Evolutionary conservation across 352 stramenopile genomes (phyloP), one percentile per base, ranked within the genome.

Genomic region (Globisporangium nagaii): DNA sequence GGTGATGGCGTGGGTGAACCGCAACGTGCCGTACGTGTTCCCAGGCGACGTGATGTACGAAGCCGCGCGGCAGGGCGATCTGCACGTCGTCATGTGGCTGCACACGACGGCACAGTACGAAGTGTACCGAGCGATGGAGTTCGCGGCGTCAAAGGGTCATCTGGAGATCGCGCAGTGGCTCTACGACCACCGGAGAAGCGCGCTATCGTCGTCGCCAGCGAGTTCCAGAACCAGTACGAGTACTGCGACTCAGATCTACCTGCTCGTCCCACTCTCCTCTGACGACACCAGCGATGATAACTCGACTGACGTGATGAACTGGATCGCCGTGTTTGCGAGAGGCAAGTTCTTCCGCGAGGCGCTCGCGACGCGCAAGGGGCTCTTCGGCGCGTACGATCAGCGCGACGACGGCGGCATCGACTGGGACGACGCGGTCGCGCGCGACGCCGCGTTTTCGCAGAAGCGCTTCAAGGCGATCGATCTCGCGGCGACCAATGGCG

Each of bases 111-210:
- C 35, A 1, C 34, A 52, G n/a, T 79, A 79, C 58, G 58, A 75
- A 41, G 43, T 40, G n/a, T 53, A 75, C 47, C 40, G 19, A 4
- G 70, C 66, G 8, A 83, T 83, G 72, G 72, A 75, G 58, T 70
- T 70, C 39, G 72, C 67, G 0, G 72, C 56, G 0, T 64, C 57
- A 4, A 12, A 40, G 1, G 71, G 69, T 8, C 41, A 62, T 9
- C 45, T 83, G 2, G 60, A 79, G 34, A 40, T 75, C 20, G 67
- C 63, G 12, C 65, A 65, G 59, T 83, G 67, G 67, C 46, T 83
- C 7, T 59, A 62, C 28, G 30, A 27, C 55, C 65, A 60, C 37
- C 56, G 44, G 32, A 56, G 13, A 11, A 58, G 32, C 32, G 22
- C 12, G 13, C 36, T 41, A 2, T 7, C 4, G n/a, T 8, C 50